These are phyloP conservation scores for Misopates orontium DNA, from an alignment of 257 asterid genomes.

Conservation along the genomic window DNA sequence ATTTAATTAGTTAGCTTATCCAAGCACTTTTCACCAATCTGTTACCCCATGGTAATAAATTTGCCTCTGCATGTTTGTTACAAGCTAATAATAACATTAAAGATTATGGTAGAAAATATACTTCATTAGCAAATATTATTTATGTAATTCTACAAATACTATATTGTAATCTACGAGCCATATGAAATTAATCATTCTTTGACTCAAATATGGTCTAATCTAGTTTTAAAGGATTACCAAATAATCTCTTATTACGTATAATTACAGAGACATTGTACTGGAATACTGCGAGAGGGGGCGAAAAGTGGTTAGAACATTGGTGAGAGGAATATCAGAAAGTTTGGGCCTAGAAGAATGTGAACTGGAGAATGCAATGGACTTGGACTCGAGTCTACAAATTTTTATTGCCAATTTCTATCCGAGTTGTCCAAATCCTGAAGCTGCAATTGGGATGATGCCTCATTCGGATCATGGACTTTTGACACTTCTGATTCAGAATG, in stretches of 20 bases:
- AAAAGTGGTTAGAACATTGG: constrained; percentile 37
- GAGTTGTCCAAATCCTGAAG: constrained; percentile 64
- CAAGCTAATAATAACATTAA: too few relatives aligned
- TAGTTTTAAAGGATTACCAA: too few relatives aligned
- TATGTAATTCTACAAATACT: too few relatives aligned
- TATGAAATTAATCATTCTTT: too few relatives aligned
- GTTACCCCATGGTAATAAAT: too few relatives aligned
- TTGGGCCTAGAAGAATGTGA: constrained; percentile 55
- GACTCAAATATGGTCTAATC: too few relatives aligned
- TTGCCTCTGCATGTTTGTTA: too few relatives aligned
- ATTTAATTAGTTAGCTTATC: too few relatives aligned
- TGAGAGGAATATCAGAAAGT: constrained; percentile 49
- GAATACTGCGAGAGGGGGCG: constrained; percentile 49
- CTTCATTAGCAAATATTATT: too few relatives aligned
- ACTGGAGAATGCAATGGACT: constrained; percentile 35
- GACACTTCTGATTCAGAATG: constrained; percentile 65
- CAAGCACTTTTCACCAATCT: too few relatives aligned
- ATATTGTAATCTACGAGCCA: too few relatives aligned
- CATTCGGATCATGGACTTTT: constrained; percentile 86
- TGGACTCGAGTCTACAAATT: constrained; percentile 46
- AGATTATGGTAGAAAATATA: too few relatives aligned
- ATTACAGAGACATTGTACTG: constrained; percentile 36
- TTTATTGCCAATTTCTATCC: constrained; percentile 67
- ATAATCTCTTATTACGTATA: not conserved
- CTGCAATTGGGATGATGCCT: constrained; percentile 65